Base-by-base conservation (phyloP, 176 grass and related monocot species). In the Rhynchospora breviuscula region DNA sequence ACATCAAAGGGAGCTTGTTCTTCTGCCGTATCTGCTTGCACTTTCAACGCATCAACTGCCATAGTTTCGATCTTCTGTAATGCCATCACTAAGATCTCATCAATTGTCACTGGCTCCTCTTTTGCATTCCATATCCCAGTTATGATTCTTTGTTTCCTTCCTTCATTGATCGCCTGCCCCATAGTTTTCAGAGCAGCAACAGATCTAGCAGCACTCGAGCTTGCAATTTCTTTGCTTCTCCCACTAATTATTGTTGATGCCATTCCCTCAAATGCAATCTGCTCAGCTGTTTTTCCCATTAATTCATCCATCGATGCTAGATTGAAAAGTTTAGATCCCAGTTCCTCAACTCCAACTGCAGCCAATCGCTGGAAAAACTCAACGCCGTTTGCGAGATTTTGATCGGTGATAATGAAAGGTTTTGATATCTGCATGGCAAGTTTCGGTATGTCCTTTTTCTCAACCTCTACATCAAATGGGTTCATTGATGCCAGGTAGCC, bases 381-480 rank as follows among this genome's bases (percentile, higher is more conserved):
- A 3, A 90, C 79, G 45, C 92, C 92, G 4, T 78, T 78, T 1
- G 81, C 66, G 0, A 90, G 79, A 59, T 85, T 91, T 88, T 91
- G 85, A 62, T 65, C 84, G 3, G 45, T 80, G 64, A 98, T 91
- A 12, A 98, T 71, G 70, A 98, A 90, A 8, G 90, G 90, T 74
- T 91, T 93, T 15, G 95, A 98, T 17, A 94, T 88, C 17, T 98
- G 95, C 90, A 98, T 98, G 48, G 95, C 87, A 52, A 98, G 95
- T 81, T 94, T 98, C 8, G 92, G 92, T 5, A 84, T 64, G 43
- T 93, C 90, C 78, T 90, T 94, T 76, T 84, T 90, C 31, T 8
- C 57, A 7, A 93, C 87, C 3, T 87, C 87, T n/a, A 86, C 63
- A 59, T 98, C 90, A 51, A 98, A 94, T n/a, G 92, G 90, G 82